Conservation (phyloP, 2,329 filamentous ascomycete genomes). For the Xylariaceae sp. region DNA sequence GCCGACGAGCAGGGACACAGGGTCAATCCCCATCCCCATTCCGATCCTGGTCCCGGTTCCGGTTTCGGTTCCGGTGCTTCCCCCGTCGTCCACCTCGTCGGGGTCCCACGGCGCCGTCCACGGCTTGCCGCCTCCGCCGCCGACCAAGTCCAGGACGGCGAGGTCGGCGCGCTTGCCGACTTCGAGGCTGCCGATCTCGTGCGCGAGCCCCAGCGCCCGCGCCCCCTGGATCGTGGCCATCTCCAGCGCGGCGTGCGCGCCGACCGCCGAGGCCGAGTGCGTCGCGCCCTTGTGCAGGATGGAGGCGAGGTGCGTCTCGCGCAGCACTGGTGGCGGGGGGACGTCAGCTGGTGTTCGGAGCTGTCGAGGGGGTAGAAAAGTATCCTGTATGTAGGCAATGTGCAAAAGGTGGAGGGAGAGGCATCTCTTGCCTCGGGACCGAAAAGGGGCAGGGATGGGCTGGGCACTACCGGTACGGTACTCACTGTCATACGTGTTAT, state of each 20-base stretch:
- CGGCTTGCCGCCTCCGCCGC: background rate
- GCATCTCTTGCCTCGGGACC: no score
- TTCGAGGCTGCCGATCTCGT: constrained; percentile 28
- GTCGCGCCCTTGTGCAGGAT: constrained; percentile 39
- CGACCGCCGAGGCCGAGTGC: constrained; percentile 27
- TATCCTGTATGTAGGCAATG: no score
- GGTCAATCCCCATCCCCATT: no score
- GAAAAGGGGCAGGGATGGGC: no score
- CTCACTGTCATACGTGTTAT: constrained; percentile 44
- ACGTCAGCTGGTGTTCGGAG: no score
- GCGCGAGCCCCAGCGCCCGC: constrained; percentile 35
- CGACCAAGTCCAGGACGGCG: constrained; percentile 15
- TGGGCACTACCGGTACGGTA: no score
- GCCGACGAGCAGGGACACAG: constrained; percentile 7
- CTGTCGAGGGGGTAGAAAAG: no score
- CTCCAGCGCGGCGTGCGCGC: constrained; percentile 37
- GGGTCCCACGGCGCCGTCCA: constrained; percentile 8
- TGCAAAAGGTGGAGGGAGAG: no score
- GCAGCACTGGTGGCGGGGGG: no score
- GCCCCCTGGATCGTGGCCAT: constrained; percentile 47
- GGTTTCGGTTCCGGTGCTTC: no score
- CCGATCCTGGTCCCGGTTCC: no score
- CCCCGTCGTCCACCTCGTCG: background rate
- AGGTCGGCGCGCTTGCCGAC: constrained; percentile 37
- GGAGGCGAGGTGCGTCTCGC: constrained; percentile 44